A percentile compares a stretch with the other conserved stretches of the same genome.
phyloP scores from a whole-genome alignment of 192 early-diverging fungal genomes.

The Coemansia sp. region DNA sequence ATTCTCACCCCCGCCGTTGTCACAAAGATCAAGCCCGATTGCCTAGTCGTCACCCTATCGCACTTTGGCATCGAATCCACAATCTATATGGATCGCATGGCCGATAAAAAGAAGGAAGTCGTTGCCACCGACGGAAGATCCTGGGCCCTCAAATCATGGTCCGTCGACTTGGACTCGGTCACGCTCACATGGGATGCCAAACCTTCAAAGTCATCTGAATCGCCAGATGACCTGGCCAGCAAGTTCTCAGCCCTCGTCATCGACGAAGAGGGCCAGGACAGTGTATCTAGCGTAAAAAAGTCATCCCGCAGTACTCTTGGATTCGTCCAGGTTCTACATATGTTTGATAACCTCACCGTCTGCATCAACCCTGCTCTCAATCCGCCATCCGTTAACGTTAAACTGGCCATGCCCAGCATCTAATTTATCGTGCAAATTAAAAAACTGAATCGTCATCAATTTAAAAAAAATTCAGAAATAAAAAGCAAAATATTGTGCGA shows the following conservation, averaged over 20 bases:
- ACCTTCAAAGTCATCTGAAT: too few relatives aligned
- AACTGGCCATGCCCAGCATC: conserved; percentile 8
- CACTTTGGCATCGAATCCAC: conserved; percentile 84
- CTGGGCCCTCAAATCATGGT: conserved; percentile 33
- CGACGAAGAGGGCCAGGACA: conserved; percentile 16
- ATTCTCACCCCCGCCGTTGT: conserved; percentile 49
- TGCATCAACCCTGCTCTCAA: conserved; percentile 7
- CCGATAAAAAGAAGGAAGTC: conserved; percentile 21
- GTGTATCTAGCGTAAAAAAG: not conserved
- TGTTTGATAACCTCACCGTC: conserved; percentile 82
- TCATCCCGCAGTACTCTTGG: conserved; percentile 4
- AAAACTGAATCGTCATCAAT: conserved; percentile 5
- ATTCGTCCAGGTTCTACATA: conserved; percentile 52
- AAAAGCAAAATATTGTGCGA: conserved; percentile 23
- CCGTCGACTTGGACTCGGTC: conserved; percentile 14
- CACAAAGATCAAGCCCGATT: conserved; percentile 80
- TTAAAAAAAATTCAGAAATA: not conserved
- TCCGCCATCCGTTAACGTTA: conserved; percentile 7
- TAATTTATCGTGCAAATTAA: not conserved
- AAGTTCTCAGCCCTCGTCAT: conserved; percentile 7
- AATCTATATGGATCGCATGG: conserved; percentile 60
- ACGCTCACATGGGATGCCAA: conserved; percentile 21
- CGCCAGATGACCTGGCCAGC: not conserved
- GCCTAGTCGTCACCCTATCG: conserved; percentile 79
- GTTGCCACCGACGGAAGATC: conserved; percentile 12